phyloP scores from a whole-genome alignment of 139 green algal species.

The Tetraselmis chui region DNA sequence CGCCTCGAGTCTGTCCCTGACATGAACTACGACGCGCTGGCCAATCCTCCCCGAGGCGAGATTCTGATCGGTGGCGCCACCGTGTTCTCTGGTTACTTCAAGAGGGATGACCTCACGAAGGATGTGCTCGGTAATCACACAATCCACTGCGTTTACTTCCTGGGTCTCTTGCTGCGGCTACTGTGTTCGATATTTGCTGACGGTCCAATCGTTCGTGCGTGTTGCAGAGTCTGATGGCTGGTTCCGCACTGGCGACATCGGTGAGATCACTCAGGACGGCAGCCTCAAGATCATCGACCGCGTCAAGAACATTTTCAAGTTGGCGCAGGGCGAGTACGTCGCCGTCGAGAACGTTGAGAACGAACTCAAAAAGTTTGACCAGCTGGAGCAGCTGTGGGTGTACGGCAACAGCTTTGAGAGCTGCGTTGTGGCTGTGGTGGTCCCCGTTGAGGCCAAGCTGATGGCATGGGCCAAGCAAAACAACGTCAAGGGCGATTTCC shows the following conservation, averaged over 20 bases:
- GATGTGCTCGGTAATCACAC: neutral
- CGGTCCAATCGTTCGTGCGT: neutral
- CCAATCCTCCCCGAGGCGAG: conserved; percentile 48
- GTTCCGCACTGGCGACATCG: conserved; percentile 95
- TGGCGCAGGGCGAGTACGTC: conserved; percentile 88
- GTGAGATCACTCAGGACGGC: conserved; percentile 58
- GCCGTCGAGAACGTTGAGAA: conserved; percentile 92
- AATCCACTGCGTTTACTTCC: no score
- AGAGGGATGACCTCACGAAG: neutral
- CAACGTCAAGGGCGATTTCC: conserved; percentile 2
- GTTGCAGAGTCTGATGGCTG: conserved; percentile 61
- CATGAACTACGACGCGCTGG: conserved; percentile 82
- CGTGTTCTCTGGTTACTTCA: conserved; percentile 80
- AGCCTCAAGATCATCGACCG: conserved; percentile 88
- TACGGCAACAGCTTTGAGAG: conserved; percentile 82
- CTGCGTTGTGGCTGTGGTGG: conserved; percentile 80
- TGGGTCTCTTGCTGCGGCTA: no score
- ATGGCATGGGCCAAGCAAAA: conserved; percentile 29
- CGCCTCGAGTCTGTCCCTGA: conserved; percentile 83
- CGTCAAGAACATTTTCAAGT: conserved; percentile 99
- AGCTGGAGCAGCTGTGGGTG: conserved; percentile 69
- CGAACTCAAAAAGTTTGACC: conserved; percentile 72
- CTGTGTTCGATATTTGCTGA: no score
- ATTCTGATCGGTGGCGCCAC: conserved; percentile 62
- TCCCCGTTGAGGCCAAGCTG: conserved; percentile 56